Conservation (phyloP, 2,329 filamentous ascomycete genomes). For the Fonsecaea monophora region DNA sequence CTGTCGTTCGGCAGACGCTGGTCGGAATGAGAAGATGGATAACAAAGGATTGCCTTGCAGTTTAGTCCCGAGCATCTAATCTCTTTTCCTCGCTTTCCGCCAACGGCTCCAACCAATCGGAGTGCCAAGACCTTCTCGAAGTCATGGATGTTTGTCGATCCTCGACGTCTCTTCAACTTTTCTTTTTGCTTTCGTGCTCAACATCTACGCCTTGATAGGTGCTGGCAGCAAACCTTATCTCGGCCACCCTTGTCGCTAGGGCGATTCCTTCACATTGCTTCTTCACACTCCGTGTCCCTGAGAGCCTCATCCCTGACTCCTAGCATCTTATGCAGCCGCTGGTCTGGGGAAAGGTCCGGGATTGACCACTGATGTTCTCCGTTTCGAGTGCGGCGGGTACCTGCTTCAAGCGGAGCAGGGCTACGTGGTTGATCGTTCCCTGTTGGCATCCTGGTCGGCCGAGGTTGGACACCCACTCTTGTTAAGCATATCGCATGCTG, state of each 20-base stretch:
- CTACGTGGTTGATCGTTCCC: constrained; percentile 15
- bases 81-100: constrained; percentile 13
- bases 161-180: constrained; percentile 5
- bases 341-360: constrained; percentile 14
- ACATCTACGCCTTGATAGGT: constrained; percentile 28
- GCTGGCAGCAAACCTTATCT: background rate
- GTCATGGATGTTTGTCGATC: constrained; percentile 19
- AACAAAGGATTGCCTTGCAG: constrained; percentile 10
- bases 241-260: background rate
- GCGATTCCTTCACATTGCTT: constrained; percentile 4
- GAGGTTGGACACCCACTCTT: constrained; percentile 13
- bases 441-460: constrained; percentile 13
- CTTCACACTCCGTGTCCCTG: background rate
- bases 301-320: background rate
- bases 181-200: constrained; percentile 24
- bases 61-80: constrained; percentile 14
- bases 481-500: constrained; percentile 8
- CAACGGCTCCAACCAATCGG: constrained; percentile 18
- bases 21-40: constrained; percentile 8
- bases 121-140: constrained; percentile 16
- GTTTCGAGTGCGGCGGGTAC: constrained; percentile 14
- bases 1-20: background rate
- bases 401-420: constrained; percentile 11
- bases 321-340: constrained; percentile 11
- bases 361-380: background rate